Percentiles rank a stretch among this genome's conserved stretches.
phyloP scores from a whole-genome alignment of 495 filamentous ascomycete species.

The Parachaetomium inaequale region DNA sequence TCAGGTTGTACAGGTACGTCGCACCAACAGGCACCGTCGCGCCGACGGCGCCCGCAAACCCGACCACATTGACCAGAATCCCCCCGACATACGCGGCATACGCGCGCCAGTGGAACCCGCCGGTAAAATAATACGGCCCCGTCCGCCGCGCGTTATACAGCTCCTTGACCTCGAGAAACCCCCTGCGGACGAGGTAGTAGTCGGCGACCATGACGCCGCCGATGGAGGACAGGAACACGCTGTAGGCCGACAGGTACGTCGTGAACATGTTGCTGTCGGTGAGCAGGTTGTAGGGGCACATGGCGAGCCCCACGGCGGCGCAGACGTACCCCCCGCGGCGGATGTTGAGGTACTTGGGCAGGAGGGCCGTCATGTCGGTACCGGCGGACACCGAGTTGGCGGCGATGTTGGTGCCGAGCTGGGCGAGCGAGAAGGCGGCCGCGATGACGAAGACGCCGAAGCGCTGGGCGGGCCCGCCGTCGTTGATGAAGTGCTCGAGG shows the following conservation, averaged over 20 bases:
- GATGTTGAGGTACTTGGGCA: slow-evolving; percentile 84
- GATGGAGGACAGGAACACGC: slow-evolving; percentile 91
- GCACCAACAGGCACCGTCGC: slow-evolving; percentile 66
- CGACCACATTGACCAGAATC: slow-evolving; percentile 89
- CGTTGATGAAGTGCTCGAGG: slow-evolving; percentile 66
- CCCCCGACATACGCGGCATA: slow-evolving; percentile 82
- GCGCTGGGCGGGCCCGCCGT: slow-evolving; percentile 70
- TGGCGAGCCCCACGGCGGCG: slow-evolving; percentile 74
- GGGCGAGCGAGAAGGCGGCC: slow-evolving; percentile 76
- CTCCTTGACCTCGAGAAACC: slow-evolving; percentile 73
- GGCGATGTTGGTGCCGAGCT: slow-evolving; percentile 90
- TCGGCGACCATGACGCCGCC: slow-evolving; percentile 86
- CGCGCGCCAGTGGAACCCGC: slow-evolving; percentile 76
- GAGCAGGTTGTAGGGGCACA: slow-evolving; percentile 87
- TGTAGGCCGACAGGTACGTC: slow-evolving; percentile 91
- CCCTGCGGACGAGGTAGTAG: slow-evolving; percentile 84
- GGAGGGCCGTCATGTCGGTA: slow-evolving; percentile 86
- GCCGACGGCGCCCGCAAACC: slow-evolving; percentile 81
- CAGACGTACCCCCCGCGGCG: slow-evolving; percentile 89
- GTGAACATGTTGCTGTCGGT: slow-evolving; percentile 80
- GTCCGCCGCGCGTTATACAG: slow-evolving; percentile 69
- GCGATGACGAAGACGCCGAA: slow-evolving; percentile 89
- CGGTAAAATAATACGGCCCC: slow-evolving; percentile 69
- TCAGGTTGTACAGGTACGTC: slow-evolving; percentile 82
- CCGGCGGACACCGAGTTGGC: slow-evolving; percentile 89